A percentile compares a stretch with the other conserved stretches of the same genome.
phyloP scores from a whole-genome alignment of 371 early-diverging fungal genomes.

The Mortierella sp. region DNA sequence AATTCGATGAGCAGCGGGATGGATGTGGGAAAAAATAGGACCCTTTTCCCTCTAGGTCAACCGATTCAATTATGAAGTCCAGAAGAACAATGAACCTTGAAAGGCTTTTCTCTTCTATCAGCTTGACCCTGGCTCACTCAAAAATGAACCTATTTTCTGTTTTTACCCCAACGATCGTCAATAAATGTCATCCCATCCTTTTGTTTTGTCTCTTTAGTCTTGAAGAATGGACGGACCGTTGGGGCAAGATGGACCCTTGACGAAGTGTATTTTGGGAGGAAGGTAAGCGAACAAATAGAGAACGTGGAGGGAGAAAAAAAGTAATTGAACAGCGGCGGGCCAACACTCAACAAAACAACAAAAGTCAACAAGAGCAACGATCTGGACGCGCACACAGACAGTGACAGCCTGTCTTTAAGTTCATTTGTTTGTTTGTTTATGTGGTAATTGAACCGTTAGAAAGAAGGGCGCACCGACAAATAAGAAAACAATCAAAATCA shows the following conservation, averaged over 20 bases:
- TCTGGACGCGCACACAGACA: too few relatives aligned
- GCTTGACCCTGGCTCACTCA: too few relatives aligned
- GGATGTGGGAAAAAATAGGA: too few relatives aligned
- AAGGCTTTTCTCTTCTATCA: too few relatives aligned
- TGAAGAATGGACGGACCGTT: background rate
- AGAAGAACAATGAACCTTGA: background rate
- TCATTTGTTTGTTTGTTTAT: too few relatives aligned
- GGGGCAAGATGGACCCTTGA: background rate
- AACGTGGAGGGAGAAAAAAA: too few relatives aligned
- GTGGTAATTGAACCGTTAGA: too few relatives aligned
- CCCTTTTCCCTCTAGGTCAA: background rate
- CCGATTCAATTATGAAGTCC: too few relatives aligned
- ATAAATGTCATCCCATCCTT: background rate
- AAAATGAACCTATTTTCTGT: background rate
- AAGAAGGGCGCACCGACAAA: background rate
- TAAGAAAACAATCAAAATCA: background rate
- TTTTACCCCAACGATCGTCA: background rate
- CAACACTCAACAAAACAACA: background rate
- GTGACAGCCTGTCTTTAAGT: too few relatives aligned
- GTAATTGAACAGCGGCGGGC: background rate
- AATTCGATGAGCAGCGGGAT: too few relatives aligned
- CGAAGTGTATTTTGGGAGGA: too few relatives aligned
- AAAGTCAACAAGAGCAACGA: background rate
- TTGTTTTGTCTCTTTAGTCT: background rate
- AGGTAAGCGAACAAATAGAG: background rate